phyloP scores from a whole-genome alignment of 352 stramenopile genomes.

The Pythium dissotocum region DNA sequence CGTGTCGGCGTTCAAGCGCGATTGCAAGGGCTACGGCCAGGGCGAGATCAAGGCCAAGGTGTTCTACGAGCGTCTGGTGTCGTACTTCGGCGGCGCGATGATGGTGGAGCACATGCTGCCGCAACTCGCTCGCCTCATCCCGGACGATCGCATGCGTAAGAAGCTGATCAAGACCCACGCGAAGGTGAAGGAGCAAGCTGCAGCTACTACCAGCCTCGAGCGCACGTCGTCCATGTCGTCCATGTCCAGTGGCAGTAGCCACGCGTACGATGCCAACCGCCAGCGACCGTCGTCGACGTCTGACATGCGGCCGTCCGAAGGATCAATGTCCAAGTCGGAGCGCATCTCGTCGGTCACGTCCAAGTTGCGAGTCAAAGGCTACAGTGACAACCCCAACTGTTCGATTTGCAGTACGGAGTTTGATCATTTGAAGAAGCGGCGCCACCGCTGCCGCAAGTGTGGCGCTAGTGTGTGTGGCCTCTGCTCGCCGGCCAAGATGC shows the following conservation, averaged over 20 bases:
- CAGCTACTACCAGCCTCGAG: not conserved
- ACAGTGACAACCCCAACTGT: constrained; percentile 61
- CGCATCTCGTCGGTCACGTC: constrained; percentile 25
- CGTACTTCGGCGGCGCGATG: constrained; percentile 68
- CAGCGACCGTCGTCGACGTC: constrained; percentile 41
- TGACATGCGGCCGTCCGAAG: constrained; percentile 21
- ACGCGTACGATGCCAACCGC: constrained; percentile 11
- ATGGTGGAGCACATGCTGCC: constrained; percentile 85
- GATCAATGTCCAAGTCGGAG: constrained; percentile 13
- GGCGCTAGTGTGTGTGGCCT: constrained; percentile 63
- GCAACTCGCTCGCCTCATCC: constrained; percentile 74
- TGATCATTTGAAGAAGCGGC: constrained; percentile 65
- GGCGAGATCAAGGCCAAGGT: constrained; percentile 56
- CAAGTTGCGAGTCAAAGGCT: constrained; percentile 40
- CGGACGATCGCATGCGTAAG: constrained; percentile 73
- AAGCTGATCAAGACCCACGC: constrained; percentile 66
- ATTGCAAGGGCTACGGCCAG: constrained; percentile 79
- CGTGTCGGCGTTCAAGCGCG: constrained; percentile 68
- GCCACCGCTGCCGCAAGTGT: constrained; percentile 78
- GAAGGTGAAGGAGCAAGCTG: constrained; percentile 29
- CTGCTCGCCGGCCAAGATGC: constrained; percentile 72
- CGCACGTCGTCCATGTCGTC: constrained; percentile 23
- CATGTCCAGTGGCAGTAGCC: constrained; percentile 10
- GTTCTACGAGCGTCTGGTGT: constrained; percentile 58
- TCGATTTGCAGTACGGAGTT: constrained; percentile 80